These are phyloP conservation scores for Aspergillus sp. DNA, from an alignment of 2,329 filamentous ascomycete genomes.

Conservation along the genomic window DNA sequence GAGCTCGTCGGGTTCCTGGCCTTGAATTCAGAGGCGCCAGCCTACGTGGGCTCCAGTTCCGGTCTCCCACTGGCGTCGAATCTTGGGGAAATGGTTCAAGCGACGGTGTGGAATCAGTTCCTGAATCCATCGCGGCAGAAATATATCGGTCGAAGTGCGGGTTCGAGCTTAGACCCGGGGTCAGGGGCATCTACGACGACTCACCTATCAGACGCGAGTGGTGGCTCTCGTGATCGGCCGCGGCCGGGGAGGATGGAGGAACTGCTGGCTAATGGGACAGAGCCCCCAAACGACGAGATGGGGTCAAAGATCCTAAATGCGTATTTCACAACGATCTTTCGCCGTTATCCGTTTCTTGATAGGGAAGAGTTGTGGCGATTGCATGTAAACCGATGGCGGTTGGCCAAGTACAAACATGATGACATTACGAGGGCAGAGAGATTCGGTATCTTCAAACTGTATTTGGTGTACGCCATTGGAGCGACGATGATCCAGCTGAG, in stretches of 20 bases:
- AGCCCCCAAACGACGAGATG: slow-evolving; percentile 41
- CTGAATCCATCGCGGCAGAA: slow-evolving; percentile 22
- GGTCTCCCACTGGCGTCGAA: slow-evolving; percentile 44
- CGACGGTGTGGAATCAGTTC: slow-evolving; percentile 48
- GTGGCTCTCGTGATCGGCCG: slow-evolving; percentile 9
- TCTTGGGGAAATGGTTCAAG: slow-evolving; percentile 47
- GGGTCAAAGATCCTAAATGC: slow-evolving; percentile 38
- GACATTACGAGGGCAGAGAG: slow-evolving; percentile 28
- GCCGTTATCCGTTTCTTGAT: slow-evolving; percentile 45
- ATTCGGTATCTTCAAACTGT: slow-evolving; percentile 45
- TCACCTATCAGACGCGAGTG: slow-evolving; percentile 7
- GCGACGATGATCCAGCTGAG: slow-evolving; percentile 43
- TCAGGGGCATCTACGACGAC: slow-evolving; percentile 7
- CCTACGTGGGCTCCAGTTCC: slow-evolving; percentile 45
- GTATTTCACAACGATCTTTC: slow-evolving; percentile 41
- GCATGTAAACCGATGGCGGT: slow-evolving; percentile 35
- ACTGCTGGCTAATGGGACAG: slow-evolving; percentile 36
- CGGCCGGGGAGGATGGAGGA: slow-evolving; percentile 34
- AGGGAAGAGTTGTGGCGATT: slow-evolving; percentile 38
- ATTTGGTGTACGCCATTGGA: slow-evolving; percentile 47
- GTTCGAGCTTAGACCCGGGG: slow-evolving; percentile 3
- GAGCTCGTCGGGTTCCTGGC: slow-evolving; percentile 46
- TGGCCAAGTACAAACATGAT: slow-evolving; percentile 30
- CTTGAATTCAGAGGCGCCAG: slow-evolving; percentile 40
- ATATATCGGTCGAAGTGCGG: slow-evolving; percentile 9